Base-by-base conservation (phyloP, 1,284 basidiomycete species). In the Termitomyces sp. region DNA sequence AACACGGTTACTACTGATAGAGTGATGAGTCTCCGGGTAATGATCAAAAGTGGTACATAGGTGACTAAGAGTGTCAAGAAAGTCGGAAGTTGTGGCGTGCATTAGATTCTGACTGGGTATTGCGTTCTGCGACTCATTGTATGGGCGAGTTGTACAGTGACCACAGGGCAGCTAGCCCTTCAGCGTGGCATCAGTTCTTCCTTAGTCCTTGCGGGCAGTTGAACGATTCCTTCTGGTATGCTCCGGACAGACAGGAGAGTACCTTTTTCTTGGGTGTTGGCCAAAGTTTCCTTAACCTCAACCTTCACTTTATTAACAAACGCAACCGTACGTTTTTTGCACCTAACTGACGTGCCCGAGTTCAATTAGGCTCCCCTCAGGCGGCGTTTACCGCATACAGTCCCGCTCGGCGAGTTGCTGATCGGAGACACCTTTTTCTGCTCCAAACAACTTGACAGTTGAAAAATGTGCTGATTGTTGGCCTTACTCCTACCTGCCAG, bases 201-300 rank as follows among this genome's bases (percentile, higher is more conserved):
- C 19, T 43, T 14, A 26, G 14, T 11, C 33, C 14, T 24, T 35
- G 46, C 8, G 26, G 35, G 30, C n/a, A n/a, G n/a, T n/a, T 47
- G 11, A 16, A 18, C n/a, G 21, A 5, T 24, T 16, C 18, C 31
- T 50, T 40, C 10, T 41, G 18, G 6, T 34, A 56, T 56, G 49
- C 44, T 58, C 52, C 57, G 53, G 42, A 44, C 21, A 49, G 26
- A 37, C 34, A 58, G 51, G 54, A 57, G 51, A 11, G n/a, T 34
- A 24, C n/a, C 49, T 54, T 38, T 40, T 50, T 42, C 33, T 24
- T 35, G 30, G 39, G 45, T 49, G 28, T 34, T 46, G 14, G 26
- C 31, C 46, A 34, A 54, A 57, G 51, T 40, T 33, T 19, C 19
- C 26, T 52, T 56, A 52, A 54, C 44, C 55, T 57, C 53, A 59